Conservation (phyloP, 2,329 filamentous ascomycete species). For the Beauveria pseudobassiana region DNA sequence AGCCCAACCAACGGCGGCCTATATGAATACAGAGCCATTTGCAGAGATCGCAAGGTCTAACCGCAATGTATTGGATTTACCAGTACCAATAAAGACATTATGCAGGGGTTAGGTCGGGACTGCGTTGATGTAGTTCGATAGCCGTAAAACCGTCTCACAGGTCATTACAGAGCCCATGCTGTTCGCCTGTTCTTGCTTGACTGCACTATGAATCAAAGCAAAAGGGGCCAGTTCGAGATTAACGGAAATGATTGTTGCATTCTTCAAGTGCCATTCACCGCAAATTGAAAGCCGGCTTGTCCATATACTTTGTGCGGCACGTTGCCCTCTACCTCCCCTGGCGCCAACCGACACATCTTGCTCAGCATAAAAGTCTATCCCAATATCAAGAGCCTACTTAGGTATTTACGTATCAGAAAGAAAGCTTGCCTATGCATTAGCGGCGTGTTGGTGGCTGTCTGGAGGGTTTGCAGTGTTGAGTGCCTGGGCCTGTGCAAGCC, state of each 20-base stretch:
- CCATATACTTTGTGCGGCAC: neutral
- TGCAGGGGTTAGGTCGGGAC: neutral
- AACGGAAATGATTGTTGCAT: too few relatives aligned
- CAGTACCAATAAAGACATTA: neutral
- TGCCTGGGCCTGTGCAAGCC: neutral
- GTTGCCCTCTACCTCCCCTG: neutral
- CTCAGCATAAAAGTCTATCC: neutral
- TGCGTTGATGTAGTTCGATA: neutral
- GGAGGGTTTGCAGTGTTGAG: neutral
- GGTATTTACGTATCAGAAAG: neutral
- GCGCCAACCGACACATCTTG: neutral
- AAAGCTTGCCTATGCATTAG: conserved; percentile 1
- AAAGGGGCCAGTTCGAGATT: too few relatives aligned
- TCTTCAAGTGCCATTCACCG: neutral
- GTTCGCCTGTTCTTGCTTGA: too few relatives aligned
- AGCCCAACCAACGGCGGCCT: too few relatives aligned
- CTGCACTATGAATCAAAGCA: neutral
- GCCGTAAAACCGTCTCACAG: neutral
- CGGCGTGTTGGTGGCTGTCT: neutral
- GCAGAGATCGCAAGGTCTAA: neutral
- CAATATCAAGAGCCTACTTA: neutral
- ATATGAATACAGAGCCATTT: neutral
- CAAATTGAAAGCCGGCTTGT: neutral
- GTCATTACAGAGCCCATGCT: neutral
- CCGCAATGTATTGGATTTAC: neutral